phyloP scores from a whole-genome alignment of 78 protist genomes.

The Paulinella micropora region DNA sequence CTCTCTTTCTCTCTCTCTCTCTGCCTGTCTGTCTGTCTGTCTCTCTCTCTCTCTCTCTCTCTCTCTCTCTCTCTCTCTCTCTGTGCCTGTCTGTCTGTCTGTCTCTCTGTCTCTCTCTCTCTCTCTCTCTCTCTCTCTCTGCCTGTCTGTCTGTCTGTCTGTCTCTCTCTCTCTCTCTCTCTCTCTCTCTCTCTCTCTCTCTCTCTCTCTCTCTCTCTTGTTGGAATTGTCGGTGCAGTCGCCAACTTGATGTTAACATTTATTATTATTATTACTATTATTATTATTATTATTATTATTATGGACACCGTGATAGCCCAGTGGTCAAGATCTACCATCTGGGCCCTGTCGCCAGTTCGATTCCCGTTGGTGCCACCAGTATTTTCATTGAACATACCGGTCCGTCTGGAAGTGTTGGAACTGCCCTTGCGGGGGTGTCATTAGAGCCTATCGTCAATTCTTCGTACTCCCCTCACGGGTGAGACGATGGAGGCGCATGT shows the following conservation, averaged over 20 bases:
- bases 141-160: background rate
- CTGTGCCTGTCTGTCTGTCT: background rate
- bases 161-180: background rate
- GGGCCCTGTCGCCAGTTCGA: too few relatives aligned
- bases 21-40: background rate
- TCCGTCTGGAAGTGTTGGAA: too few relatives aligned
- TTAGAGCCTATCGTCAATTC: too few relatives aligned
- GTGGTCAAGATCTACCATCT: too few relatives aligned
- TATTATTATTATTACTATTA: background rate
- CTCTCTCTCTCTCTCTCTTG: background rate
- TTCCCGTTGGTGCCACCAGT: too few relatives aligned
- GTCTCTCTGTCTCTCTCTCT: background rate
- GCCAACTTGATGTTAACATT: background rate
- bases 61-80: background rate
- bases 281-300: background rate
- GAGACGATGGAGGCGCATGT: too few relatives aligned
- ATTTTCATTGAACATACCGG: background rate
- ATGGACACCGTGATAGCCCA: background rate
- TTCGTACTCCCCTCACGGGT: too few relatives aligned
- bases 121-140: background rate
- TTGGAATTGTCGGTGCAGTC: background rate
- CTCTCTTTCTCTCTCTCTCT: background rate
- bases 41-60: background rate
- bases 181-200: background rate
- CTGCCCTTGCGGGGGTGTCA: too few relatives aligned